Percentiles rank a stretch among this genome's conserved stretches.
phyloP scores from a whole-genome alignment of 2,329 filamentous ascomycete species.

The Cercospora citrullina region DNA sequence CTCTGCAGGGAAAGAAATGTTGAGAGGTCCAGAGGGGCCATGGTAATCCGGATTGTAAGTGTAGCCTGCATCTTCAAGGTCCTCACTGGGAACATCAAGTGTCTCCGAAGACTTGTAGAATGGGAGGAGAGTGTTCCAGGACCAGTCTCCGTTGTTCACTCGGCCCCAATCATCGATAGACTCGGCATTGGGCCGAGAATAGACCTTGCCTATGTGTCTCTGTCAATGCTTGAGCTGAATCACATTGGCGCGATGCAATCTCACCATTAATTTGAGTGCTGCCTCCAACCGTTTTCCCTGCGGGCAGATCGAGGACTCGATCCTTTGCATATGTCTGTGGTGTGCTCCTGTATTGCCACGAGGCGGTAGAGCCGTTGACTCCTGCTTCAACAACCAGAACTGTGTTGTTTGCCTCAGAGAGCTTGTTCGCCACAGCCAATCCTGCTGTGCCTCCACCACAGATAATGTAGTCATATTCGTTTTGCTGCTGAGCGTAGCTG shows the following conservation, averaged over 20 bases:
- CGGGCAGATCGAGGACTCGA: conserved; percentile 16
- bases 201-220: conserved; percentile 14
- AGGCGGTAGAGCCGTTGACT: conserved; percentile 11
- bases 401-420: conserved; percentile 33
- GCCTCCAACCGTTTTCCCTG: conserved; percentile 20
- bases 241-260: not conserved
- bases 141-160: conserved; percentile 20
- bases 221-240: not conserved
- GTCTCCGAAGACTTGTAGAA: conserved; percentile 20
- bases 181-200: conserved; percentile 18
- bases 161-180: conserved; percentile 22
- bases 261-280: conserved; percentile 22
- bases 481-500: conserved; percentile 9
- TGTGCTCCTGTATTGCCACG: conserved; percentile 10
- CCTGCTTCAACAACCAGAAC: conserved; percentile 33
- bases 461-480: conserved; percentile 26
- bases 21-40: conserved; percentile 20
- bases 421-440: conserved; percentile 33
- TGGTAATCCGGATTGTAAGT: conserved; percentile 19
- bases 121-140: conserved; percentile 18
- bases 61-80: conserved; percentile 7
- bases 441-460: conserved; percentile 36
- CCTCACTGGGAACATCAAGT: conserved; percentile 6
- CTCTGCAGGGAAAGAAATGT: conserved; percentile 20
- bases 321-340: conserved; percentile 13